Percentiles rank a stretch among this genome's conserved stretches.
phyloP scores from a whole-genome alignment of 2,329 filamentous ascomycete species.

The Escovopsis sp. region DNA sequence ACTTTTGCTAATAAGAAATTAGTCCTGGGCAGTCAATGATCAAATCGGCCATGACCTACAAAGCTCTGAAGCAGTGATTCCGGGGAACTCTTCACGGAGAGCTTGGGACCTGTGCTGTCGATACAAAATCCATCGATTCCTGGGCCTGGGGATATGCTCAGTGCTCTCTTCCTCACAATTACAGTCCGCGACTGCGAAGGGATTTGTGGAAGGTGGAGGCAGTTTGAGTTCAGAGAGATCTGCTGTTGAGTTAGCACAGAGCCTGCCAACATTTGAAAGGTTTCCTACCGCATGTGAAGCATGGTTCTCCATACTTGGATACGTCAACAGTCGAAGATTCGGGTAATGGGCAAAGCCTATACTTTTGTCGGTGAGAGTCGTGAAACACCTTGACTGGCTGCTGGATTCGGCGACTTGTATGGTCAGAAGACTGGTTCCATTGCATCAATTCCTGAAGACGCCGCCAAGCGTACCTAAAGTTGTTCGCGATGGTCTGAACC shows the following conservation, averaged over 20 bases:
- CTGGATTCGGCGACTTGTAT: slow-evolving; percentile 9
- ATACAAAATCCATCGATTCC: slow-evolving; percentile 21
- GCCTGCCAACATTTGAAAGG: neutral
- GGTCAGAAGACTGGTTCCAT: neutral
- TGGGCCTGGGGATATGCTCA: slow-evolving; percentile 14
- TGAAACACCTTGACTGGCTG: slow-evolving; percentile 15
- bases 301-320: slow-evolving; percentile 7
- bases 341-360: slow-evolving; percentile 13
- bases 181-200: neutral
- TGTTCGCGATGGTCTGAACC: slow-evolving; percentile 10
- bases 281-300: slow-evolving; percentile 11
- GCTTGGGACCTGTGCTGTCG: slow-evolving; percentile 14
- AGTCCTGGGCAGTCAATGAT: neutral
- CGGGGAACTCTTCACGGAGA: slow-evolving; percentile 11
- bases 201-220: neutral
- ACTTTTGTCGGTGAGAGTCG: slow-evolving; percentile 11
- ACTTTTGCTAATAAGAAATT: slow-evolving; percentile 10
- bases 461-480: slow-evolving; percentile 11
- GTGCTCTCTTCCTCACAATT: neutral
- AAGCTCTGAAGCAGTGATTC: slow-evolving; percentile 15
- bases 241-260: neutral
- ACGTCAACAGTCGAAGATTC: slow-evolving; percentile 5
- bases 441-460: neutral
- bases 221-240: slow-evolving; percentile 3
- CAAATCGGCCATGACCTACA: slow-evolving; percentile 12